phyloP scores from a whole-genome alignment of 169 alveolate genomes.

The Plasmodium gallinaceum region DNA sequence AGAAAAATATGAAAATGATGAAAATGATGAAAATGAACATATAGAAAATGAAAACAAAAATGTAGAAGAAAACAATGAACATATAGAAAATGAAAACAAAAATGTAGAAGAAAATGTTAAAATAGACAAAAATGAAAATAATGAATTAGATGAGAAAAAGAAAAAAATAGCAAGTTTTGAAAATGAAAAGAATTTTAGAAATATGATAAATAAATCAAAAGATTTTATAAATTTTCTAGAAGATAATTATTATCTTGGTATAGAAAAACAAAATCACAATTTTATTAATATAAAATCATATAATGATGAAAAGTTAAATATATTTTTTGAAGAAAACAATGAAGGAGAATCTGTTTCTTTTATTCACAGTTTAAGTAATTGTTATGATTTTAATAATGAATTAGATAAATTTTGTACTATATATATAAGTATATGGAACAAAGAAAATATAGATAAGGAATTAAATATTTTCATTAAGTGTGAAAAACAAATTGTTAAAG shows the following conservation, averaged over 20 bases:
- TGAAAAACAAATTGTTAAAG: slow-evolving; percentile 18
- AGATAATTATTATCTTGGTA: slow-evolving; percentile 27
- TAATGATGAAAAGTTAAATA: slow-evolving; percentile 20
- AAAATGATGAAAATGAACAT: neutral
- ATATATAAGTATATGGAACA: slow-evolving; percentile 69
- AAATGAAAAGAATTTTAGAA: neutral
- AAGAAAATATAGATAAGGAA: slow-evolving; percentile 46
- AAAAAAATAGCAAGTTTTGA: neutral
- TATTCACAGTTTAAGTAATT: slow-evolving; percentile 30
- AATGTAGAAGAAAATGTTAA: neutral
- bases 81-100: neutral
- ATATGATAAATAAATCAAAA: neutral
- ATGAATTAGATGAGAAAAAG: neutral
- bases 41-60: neutral
- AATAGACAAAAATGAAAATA: neutral
- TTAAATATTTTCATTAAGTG: slow-evolving; percentile 29
- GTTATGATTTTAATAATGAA: slow-evolving; percentile 46
- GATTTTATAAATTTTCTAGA: neutral
- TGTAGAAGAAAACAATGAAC: neutral
- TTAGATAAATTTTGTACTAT: slow-evolving; percentile 19
- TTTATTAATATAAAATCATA: slow-evolving; percentile 23
- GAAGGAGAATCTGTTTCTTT: slow-evolving; percentile 57
- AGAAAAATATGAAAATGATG: neutral
- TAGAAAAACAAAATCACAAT: slow-evolving; percentile 28
- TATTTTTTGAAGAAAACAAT: slow-evolving; percentile 1